Conservation (phyloP, 2,329 filamentous ascomycete genomes). For the Colletotrichum aenigma region DNA sequence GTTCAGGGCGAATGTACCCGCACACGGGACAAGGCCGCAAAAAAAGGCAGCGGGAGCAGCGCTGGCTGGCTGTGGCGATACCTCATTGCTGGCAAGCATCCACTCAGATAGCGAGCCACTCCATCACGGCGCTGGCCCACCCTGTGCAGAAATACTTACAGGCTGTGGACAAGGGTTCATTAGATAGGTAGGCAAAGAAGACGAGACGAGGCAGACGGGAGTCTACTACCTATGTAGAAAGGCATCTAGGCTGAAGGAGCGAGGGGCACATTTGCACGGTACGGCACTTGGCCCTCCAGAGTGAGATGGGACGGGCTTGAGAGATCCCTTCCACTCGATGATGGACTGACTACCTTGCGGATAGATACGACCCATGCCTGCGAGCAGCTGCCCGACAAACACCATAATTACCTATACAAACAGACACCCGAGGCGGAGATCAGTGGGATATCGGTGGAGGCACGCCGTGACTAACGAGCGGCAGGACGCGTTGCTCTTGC, state of each 20-base stretch:
- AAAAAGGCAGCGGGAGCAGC: neutral
- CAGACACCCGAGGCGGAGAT: neutral
- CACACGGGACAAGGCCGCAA: neutral
- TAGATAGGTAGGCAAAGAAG: neutral
- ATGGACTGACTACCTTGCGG: neutral
- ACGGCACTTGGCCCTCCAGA: neutral
- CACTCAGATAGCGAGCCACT: neutral
- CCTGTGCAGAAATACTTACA: conserved; percentile 7
- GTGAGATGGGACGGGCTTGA: neutral
- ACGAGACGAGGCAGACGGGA: neutral
- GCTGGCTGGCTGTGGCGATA: neutral
- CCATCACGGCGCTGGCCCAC: neutral
- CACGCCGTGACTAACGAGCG: conserved; percentile 4
- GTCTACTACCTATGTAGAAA: too few species aligned
- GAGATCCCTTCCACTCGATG: neutral
- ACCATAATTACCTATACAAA: neutral
- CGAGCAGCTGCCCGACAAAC: neutral
- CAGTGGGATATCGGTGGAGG: conserved; percentile 4
- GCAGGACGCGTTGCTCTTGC: conserved; percentile 16
- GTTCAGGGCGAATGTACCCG: neutral
- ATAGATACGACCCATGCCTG: neutral
- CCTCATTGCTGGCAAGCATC: neutral
- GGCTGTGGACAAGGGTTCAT: neutral
- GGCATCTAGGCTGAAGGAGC: neutral
- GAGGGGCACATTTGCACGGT: neutral